Evolutionary conservation across 225 moss, liverwort and hornwort species (phyloP), one percentile per base, ranked within the genome.

Genomic region (Bryum argenteum): DNA sequence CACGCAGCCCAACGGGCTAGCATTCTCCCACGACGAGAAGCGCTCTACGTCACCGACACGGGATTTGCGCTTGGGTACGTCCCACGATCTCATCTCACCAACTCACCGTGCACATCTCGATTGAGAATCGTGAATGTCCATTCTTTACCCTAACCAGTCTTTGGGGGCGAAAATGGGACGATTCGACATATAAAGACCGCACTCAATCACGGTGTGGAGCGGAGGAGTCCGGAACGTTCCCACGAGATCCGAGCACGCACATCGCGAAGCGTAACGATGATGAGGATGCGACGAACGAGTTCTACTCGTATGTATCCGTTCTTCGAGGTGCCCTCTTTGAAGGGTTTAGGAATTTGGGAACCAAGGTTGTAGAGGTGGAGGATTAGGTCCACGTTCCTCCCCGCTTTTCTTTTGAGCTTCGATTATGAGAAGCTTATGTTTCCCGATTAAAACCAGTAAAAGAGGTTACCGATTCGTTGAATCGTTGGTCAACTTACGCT

Each of bases 241-340:
- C 61, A 85, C 78, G 2, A 70, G 84, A 40, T 84, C 48, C 84
- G 78, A 33, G 84, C 81, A 20, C 75, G 81, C n/a, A n/a, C 61
- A 81, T 84, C 37, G 78, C 81, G 81, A 81, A 84, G 78, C 84
- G 75, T 16, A 81, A 85, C 9, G 81, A 81, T 21, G 78, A 85
- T 42, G 81, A 81, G 75, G 84, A 85, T 70, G 78, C 81, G 0
- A 85, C 72, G 48, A 72, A 85, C 23, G 78, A 85, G 66, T 69
- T 85, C 50, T 85, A 81, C 61, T 85, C 75, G 22, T 85, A 75
- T 22, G 81, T 85, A 4, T 81, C 81, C 11, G 72, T 42, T 22
- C 65, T 75, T 61, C n/a, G 81, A 85, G 78, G 69, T 81, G 42
- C 72, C 78, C 26, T 75, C 75, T n/a, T n/a, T 3, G 81, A 81